Evolutionary conservation across 352 stramenopile genomes (phyloP), one percentile per base, ranked within the genome.

Genomic region (Globisporangium spiculum): DNA sequence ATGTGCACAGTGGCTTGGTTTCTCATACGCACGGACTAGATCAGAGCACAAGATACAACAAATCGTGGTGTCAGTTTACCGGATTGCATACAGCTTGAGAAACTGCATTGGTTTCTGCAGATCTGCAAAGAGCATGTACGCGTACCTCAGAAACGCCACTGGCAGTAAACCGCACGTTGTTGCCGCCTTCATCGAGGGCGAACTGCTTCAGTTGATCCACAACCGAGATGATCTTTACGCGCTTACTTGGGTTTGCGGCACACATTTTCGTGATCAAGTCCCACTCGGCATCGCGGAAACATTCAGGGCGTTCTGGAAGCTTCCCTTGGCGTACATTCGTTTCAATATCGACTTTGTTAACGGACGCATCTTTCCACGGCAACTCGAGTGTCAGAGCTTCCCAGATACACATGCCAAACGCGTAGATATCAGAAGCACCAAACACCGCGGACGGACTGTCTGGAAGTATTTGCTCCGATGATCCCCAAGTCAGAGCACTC

Each of bases 381-480:
- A 70, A 4, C 60, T 63, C 16, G 22, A 12, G 22, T 30, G 67
- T 32, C 65, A 67, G 6, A 18, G 66, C 66, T 64, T 72, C 59
- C 26, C 46, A 30, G 20, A 78, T 65, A 44, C 66, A 74, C 60
- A 76, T 72, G 0, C 70, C 73, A 30, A 78, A 72, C 54, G 75
- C 77, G 12, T 72, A 78, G 20, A 78, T 50, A 24, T 81, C 72
- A 12, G 66, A 75, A 46, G 38, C 38, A 20, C 38, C 38, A 20
- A 46, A 46, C 4, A 46, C 41, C 0, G 2, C 18, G n/a, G 41
- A 22, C 41, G 16, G n/a, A 20, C 41, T 8, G 41, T 6, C 41
- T 50, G 41, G 16, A 10, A 50, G 41, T 50, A 50, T 2, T 50
- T 50, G 41, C 12, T 50, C 65, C 16, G 65, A 63, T 5, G 71